These are phyloP conservation scores for Fusarium metavorans DNA, from an alignment of 2,329 filamentous ascomycete species.

Conservation along the genomic window DNA sequence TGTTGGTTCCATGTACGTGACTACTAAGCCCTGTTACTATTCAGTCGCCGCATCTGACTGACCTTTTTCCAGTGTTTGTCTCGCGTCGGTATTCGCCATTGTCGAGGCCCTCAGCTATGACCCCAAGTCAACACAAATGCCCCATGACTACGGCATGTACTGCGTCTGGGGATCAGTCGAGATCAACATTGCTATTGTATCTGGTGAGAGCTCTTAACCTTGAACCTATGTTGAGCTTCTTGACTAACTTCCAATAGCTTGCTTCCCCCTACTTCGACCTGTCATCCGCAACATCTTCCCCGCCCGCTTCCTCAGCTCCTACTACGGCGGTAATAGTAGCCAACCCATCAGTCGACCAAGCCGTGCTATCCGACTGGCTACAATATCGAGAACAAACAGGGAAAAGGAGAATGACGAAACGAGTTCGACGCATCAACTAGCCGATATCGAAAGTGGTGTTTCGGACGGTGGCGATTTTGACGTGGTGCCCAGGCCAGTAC, in stretches of 20 bases:
- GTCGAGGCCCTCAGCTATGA: conserved; percentile 25
- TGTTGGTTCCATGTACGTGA: conserved; percentile 18
- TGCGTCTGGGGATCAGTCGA: conserved; percentile 35
- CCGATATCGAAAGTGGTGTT: conserved; percentile 20
- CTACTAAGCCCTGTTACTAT: fast-evolving
- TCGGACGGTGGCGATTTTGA: neutral
- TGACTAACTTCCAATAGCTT: conserved; percentile 18
- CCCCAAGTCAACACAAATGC: conserved; percentile 22
- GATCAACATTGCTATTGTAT: conserved; percentile 39
- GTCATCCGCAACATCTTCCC: conserved; percentile 34
- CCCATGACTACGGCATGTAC: conserved; percentile 30
- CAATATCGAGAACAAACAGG: conserved; percentile 12
- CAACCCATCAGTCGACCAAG: conserved; percentile 32
- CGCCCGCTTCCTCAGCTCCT: conserved; percentile 25
- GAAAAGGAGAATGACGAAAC: conserved; percentile 20
- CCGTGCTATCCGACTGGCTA: conserved; percentile 24
- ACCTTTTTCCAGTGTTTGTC: conserved; percentile 18
- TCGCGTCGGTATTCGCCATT: conserved; percentile 32
- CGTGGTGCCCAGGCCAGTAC: neutral
- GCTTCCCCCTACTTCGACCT: conserved; percentile 36
- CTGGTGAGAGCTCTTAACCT: conserved; percentile 3
- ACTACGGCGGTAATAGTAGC: conserved; percentile 26
- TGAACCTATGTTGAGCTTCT: neutral
- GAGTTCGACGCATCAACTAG: conserved; percentile 34
- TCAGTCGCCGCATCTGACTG: neutral